These are phyloP conservation scores for Rosa lucieae DNA, from an alignment of 306 rosid genomes.

Conservation along the genomic window DNA sequence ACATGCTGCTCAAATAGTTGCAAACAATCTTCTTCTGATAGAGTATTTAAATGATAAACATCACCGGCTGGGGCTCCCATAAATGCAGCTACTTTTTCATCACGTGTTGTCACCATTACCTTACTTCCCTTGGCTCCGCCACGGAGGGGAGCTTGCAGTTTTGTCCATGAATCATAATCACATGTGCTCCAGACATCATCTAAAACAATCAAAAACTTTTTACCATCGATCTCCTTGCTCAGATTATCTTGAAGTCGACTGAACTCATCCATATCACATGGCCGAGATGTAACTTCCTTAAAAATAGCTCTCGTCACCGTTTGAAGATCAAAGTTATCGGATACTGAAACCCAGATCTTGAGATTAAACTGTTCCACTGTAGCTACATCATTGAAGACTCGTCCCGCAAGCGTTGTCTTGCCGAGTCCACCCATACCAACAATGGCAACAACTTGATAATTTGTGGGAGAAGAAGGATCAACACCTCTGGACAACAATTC, in stretches of 20 bases:
- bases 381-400: background rate
- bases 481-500: background rate
- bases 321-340: background rate
- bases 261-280: no score
- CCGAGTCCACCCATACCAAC: conserved; percentile 19
- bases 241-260: background rate
- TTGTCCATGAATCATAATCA: conserved; percentile 16
- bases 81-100: conserved; percentile 14
- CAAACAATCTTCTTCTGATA: conserved; percentile 19
- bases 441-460: background rate
- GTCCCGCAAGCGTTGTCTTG: conserved; percentile 16
- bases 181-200: conserved; percentile 35
- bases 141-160: background rate
- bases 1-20: conserved; percentile 9
- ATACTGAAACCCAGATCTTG: conserved; percentile 2
- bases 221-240: background rate
- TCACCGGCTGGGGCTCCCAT: background rate
- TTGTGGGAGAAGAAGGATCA: background rate
- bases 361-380: background rate
- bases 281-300: background rate
- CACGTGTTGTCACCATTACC: conserved; percentile 33
- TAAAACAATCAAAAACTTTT: conserved; percentile 22
- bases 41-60: background rate
- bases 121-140: conserved; percentile 23
- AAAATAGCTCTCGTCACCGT: background rate